Evolutionary conservation across 805 yeast species (phyloP).

Genomic region (Starmera quercuum): DNA sequence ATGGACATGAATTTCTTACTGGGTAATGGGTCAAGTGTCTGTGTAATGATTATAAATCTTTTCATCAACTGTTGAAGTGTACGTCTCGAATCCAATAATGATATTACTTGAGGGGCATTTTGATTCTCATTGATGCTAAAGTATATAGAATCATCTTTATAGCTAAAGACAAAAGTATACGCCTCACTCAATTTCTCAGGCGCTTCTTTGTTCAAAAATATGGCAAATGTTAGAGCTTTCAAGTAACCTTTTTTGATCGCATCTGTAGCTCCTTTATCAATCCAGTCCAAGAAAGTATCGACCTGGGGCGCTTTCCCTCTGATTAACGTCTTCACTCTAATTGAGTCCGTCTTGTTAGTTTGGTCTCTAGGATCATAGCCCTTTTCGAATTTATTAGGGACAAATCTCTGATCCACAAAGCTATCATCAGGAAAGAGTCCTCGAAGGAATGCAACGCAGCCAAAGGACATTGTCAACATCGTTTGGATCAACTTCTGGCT

Average conservation of each 20-base stretch:
- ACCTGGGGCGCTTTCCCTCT: conserved; percentile 39
- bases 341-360: conserved; percentile 24
- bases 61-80: conserved; percentile 42
- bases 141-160: conserved; percentile 23
- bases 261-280: conserved; percentile 41
- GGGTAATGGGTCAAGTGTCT: conserved; percentile 45
- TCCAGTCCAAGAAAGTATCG: conserved; percentile 45
- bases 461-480: conserved; percentile 43
- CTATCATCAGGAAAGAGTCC: conserved; percentile 50
- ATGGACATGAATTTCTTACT: conserved; percentile 36
- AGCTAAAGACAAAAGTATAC: conserved; percentile 41
- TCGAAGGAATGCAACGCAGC: conserved; percentile 49
- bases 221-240: conserved; percentile 36
- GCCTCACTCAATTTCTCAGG: conserved; percentile 41
- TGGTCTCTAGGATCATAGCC: conserved; percentile 16
- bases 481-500: conserved; percentile 41
- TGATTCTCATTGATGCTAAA: conserved; percentile 16
- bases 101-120: conserved; percentile 8
- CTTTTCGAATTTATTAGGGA: conserved; percentile 26
- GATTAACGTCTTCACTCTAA: conserved; percentile 40
- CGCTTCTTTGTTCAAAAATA: conserved; percentile 32
- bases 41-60: conserved; percentile 45
- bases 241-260: conserved; percentile 35
- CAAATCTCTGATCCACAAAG: conserved; percentile 41
- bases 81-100: conserved; percentile 31